A percentile compares a stretch with the other conserved stretches of the same genome.
phyloP scores from a whole-genome alignment of 164 flowering plant genomes.

The Paratinospora sagittata region DNA sequence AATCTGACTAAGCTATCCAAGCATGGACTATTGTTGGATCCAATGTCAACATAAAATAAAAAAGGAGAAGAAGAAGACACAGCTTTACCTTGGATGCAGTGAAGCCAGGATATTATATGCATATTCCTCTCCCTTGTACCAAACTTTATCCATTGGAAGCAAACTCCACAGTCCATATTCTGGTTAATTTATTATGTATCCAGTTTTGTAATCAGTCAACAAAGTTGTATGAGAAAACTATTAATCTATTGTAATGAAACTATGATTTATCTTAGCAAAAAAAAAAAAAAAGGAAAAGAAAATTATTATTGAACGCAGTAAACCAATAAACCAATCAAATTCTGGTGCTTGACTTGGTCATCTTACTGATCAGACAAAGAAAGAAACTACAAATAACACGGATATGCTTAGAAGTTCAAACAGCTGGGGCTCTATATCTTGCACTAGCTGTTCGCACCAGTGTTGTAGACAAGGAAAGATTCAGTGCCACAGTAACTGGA shows the following conservation, averaged over 20 bases:
- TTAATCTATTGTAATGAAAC: neutral
- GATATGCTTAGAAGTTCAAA: too few relatives aligned
- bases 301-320: too few relatives aligned
- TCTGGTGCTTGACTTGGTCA: too few relatives aligned
- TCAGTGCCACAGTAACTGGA: slow-evolving; percentile 36
- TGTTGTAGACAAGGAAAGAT: slow-evolving; percentile 58
- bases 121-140: neutral
- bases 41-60: neutral
- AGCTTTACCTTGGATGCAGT: neutral
- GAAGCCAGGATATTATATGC: neutral
- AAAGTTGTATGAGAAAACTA: neutral
- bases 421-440: too few relatives aligned
- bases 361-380: too few relatives aligned
- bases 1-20: slow-evolving; percentile 21
- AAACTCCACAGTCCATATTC: too few relatives aligned
- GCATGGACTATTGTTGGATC: neutral
- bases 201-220: neutral
- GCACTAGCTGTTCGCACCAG: slow-evolving; percentile 12
- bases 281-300: too few relatives aligned
- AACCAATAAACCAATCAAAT: too few relatives aligned
- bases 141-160: neutral
- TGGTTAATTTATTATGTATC: neutral
- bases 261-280: too few relatives aligned
- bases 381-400: too few relatives aligned
- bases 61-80: neutral